Evolutionary conservation across 2,329 filamentous ascomycete species (phyloP).

Genomic region (Tolypocladium nubicola): DNA sequence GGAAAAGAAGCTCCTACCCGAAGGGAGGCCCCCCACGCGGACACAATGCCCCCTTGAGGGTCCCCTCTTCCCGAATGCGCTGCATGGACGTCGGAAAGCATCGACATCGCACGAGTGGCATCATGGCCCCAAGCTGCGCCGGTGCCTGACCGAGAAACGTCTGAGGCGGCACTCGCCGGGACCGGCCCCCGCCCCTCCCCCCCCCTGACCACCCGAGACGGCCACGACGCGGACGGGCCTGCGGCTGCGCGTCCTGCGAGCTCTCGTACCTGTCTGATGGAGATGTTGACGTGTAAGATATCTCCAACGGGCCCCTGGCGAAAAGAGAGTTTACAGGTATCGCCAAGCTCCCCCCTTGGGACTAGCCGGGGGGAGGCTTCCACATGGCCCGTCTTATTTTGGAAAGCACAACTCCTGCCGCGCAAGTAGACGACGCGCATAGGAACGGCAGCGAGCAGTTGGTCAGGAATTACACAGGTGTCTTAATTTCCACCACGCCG

Average conservation of each 20-base stretch:
- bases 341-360: background rate
- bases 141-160: background rate
- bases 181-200: no score
- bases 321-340: background rate
- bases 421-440: background rate
- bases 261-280: no score
- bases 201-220: no score
- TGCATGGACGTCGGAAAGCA: background rate
- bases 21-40: background rate
- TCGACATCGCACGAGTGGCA: background rate
- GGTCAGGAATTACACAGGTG: background rate
- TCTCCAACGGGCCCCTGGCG: background rate
- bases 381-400: background rate
- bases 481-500: slow-evolving; percentile 2
- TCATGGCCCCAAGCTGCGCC: background rate
- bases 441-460: background rate
- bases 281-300: background rate
- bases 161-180: no score
- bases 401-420: background rate
- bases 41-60: no score
- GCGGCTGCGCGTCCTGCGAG: no score
- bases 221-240: no score
- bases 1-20: background rate
- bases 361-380: background rate
- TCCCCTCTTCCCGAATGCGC: background rate